These are phyloP conservation scores for Canna indica DNA, from an alignment of 176 grass and related monocot species.

Conservation along the genomic window DNA sequence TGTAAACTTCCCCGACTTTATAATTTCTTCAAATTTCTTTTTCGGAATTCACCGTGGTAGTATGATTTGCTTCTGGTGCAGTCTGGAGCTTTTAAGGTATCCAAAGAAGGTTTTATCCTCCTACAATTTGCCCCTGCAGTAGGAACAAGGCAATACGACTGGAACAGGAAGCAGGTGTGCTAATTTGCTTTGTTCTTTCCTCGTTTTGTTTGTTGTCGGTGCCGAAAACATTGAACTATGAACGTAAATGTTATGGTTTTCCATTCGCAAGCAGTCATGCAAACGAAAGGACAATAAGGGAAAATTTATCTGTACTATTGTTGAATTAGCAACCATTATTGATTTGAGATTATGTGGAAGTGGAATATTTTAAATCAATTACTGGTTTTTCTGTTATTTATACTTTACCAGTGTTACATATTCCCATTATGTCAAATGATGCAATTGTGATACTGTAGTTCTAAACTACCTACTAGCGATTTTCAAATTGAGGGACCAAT, in stretches of 20 bases:
- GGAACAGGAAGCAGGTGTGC: slow-evolving; percentile 71
- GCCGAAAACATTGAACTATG: background rate
- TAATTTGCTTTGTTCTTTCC: background rate
- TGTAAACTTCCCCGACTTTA: slow-evolving; percentile 18
- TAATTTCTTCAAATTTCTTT: background rate
- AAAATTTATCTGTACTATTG: background rate
- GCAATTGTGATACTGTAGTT: background rate
- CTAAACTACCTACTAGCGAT: background rate
- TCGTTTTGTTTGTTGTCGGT: background rate
- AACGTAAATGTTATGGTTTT: background rate
- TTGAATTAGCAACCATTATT: background rate
- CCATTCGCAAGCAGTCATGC: no score
- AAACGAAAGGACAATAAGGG: background rate
- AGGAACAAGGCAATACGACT: slow-evolving; percentile 60
- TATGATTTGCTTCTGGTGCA: slow-evolving; percentile 13
- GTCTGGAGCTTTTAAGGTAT: slow-evolving; percentile 76
- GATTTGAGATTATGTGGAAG: background rate
- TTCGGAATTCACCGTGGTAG: background rate
- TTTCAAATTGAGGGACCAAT: background rate
- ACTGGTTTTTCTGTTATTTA: background rate
- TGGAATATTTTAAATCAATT: background rate
- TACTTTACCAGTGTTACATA: background rate
- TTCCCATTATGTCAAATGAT: background rate
- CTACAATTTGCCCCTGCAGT: slow-evolving; percentile 79
- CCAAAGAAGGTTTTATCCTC: slow-evolving; percentile 76